phyloP scores from a whole-genome alignment of 2,329 filamentous ascomycete species.

The Stachybotrys echinatus region DNA sequence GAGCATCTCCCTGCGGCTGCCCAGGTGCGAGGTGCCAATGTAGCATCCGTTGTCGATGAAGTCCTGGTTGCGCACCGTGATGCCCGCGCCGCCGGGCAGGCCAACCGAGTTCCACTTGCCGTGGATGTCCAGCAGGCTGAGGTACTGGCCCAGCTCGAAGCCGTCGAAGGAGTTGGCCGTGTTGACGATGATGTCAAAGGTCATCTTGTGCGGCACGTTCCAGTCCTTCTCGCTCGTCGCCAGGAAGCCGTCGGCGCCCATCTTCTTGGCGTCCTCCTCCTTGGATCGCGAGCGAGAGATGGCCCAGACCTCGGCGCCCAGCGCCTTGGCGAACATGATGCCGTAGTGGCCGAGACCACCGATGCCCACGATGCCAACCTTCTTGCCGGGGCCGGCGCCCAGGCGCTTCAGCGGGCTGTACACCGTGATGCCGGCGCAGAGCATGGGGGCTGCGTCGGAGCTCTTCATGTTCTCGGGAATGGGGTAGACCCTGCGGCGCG shows the following conservation, averaged over 20 bases:
- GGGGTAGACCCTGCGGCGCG: slow-evolving; percentile 50
- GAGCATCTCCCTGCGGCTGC: slow-evolving; percentile 63
- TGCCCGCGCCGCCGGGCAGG: slow-evolving; percentile 70
- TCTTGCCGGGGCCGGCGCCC: slow-evolving; percentile 71
- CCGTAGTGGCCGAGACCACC: slow-evolving; percentile 70
- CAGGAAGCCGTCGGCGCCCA: slow-evolving; percentile 58
- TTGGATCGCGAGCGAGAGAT: slow-evolving; percentile 57
- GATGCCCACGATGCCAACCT: slow-evolving; percentile 69
- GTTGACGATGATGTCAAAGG: slow-evolving; percentile 74
- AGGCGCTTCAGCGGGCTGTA: slow-evolving; percentile 75
- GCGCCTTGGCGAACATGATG: slow-evolving; percentile 63
- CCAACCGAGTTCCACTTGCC: slow-evolving; percentile 76
- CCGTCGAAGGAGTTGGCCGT: slow-evolving; percentile 63
- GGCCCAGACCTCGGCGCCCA: slow-evolving; percentile 57
- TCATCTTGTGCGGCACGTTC: slow-evolving; percentile 52
- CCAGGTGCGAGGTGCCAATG: slow-evolving; percentile 67
- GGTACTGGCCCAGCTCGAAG: slow-evolving; percentile 67
- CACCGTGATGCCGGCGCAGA: slow-evolving; percentile 78
- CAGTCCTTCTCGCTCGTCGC: slow-evolving; percentile 53
- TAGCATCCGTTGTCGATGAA: slow-evolving; percentile 71
- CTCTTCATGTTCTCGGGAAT: slow-evolving; percentile 68
- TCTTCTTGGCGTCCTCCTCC: slow-evolving; percentile 51
- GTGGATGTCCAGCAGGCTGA: slow-evolving; percentile 75
- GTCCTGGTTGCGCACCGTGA: slow-evolving; percentile 66
- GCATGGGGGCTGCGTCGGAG: slow-evolving; percentile 67